These are phyloP conservation scores for Plantago major DNA, from an alignment of 257 asterid genomes.

Conservation along the genomic window DNA sequence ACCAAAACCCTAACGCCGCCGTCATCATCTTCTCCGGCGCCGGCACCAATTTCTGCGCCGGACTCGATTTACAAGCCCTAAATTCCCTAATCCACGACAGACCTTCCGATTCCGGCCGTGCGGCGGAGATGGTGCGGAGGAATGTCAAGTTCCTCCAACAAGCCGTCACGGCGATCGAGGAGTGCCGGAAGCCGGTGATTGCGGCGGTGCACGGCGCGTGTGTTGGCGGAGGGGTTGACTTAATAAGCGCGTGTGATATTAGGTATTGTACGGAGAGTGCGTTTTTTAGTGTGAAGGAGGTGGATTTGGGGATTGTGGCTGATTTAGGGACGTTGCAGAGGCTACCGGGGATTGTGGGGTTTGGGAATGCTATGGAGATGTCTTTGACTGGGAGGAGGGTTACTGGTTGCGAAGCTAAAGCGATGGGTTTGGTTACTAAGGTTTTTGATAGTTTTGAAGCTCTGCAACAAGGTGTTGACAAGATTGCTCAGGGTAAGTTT, in stretches of 20 bases:
- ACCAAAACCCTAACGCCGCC: slow-evolving; percentile 53
- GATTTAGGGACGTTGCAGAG: slow-evolving; percentile 93
- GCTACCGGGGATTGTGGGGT: slow-evolving; percentile 80
- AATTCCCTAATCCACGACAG: neutral
- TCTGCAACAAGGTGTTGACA: slow-evolving; percentile 48
- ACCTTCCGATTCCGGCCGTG: slow-evolving; percentile 44
- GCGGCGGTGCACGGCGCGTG: slow-evolving; percentile 83
- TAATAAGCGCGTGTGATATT: slow-evolving; percentile 76
- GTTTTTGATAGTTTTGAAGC: slow-evolving; percentile 46
- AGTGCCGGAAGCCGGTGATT: slow-evolving; percentile 85
- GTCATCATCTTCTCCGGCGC: slow-evolving; percentile 59
- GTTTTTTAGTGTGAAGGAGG: slow-evolving; percentile 73
- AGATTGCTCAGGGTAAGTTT: slow-evolving; percentile 62
- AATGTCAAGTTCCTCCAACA: slow-evolving; percentile 56
- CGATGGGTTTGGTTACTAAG: slow-evolving; percentile 55
- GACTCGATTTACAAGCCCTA: slow-evolving; percentile 58
- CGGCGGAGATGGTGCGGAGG: slow-evolving; percentile 56
- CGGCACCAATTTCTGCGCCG: slow-evolving; percentile 81
- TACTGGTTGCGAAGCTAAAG: slow-evolving; percentile 69
- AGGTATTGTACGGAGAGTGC: slow-evolving; percentile 59
- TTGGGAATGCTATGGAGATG: slow-evolving; percentile 81
- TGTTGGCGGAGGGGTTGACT: slow-evolving; percentile 78
- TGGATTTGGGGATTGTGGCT: slow-evolving; percentile 75
- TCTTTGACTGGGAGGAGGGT: slow-evolving; percentile 70
- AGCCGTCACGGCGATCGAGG: slow-evolving; percentile 67